phyloP scores from a whole-genome alignment of 1,284 basidiomycete species.

The Cutaneotrichosporon sp. region DNA sequence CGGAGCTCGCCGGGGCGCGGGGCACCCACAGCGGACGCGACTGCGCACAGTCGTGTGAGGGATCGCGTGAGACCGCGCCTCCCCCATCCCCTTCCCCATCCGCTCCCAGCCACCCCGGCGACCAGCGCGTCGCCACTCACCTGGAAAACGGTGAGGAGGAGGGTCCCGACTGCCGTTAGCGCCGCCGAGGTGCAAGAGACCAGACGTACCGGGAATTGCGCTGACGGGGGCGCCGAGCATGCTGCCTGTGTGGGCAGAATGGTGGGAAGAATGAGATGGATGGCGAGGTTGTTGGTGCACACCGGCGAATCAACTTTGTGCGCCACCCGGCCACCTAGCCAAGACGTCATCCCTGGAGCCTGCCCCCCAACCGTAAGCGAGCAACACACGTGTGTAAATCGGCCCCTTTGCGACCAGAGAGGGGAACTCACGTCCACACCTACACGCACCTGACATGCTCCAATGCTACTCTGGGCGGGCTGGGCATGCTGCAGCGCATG shows the following conservation, averaged over 20 bases:
- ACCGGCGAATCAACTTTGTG: too few species aligned
- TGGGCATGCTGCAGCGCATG: too few species aligned
- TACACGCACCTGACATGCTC: too few species aligned
- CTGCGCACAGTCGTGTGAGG: background rate
- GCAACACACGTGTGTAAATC: background rate
- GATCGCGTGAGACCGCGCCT: background rate
- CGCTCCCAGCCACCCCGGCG: background rate
- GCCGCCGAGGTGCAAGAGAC: background rate
- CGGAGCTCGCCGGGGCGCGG: too few species aligned
- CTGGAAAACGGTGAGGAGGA: conserved; percentile 59
- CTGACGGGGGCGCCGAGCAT: conserved; percentile 7
- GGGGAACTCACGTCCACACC: too few species aligned
- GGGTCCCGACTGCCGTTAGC: conserved; percentile 21
- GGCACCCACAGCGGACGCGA: background rate
- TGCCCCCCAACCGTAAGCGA: too few species aligned
- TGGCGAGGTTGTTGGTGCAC: background rate
- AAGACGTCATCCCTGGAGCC: conserved; percentile 1
- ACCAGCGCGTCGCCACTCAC: conserved; percentile 48
- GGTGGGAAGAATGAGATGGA: background rate
- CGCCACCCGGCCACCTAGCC: too few species aligned
- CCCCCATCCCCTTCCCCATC: too few species aligned
- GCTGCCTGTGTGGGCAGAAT: conserved; percentile 6
- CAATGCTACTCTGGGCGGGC: too few species aligned
- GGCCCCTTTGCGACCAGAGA: too few species aligned
- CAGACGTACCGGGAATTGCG: conserved; percentile 19